Evolutionary conservation across 768 basidiomycete genomes (phyloP).

Genomic region (Boletus insuetus): DNA sequence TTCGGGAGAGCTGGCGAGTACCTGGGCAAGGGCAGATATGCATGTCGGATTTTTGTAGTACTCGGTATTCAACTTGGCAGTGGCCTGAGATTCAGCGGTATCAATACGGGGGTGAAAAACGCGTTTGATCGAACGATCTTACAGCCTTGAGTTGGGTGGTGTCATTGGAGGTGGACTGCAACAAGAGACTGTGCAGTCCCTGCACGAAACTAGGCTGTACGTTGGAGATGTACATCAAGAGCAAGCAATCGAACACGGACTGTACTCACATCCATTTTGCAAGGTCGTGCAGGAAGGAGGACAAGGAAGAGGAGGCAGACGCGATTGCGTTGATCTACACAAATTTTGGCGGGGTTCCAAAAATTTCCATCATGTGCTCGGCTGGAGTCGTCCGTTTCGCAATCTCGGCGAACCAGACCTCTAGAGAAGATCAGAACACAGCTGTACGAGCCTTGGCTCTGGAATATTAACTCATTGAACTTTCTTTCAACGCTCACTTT

Average conservation of each 20-base stretch:
- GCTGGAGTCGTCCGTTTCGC: no score
- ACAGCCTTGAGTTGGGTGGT: constrained; percentile 88
- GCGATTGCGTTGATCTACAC: constrained; percentile 24
- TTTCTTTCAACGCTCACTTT: no score
- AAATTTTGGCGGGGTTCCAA: constrained; percentile 62
- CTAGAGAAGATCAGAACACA: no score
- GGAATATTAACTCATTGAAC: no score
- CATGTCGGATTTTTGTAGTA: constrained; percentile 91
- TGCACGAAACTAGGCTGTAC: constrained; percentile 70
- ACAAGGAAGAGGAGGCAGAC: constrained; percentile 27
- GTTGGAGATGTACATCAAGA: constrained; percentile 3
- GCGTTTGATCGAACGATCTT: constrained; percentile 37
- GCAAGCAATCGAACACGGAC: not conserved
- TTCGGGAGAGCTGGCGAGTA: constrained; percentile 84
- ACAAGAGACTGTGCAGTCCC: constrained; percentile 78
- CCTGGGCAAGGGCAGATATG: constrained; percentile 86
- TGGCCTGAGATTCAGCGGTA: constrained; percentile 57
- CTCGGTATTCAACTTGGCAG: constrained; percentile 84
- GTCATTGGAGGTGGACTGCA: constrained; percentile 80
- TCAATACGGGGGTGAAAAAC: constrained; percentile 17
- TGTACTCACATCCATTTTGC: constrained; percentile 31
- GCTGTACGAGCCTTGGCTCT: no score
- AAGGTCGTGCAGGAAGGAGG: constrained; percentile 25
- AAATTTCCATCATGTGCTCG: constrained; percentile 19
- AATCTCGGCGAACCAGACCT: no score